Percentiles rank a stretch among this genome's conserved stretches.
phyloP scores from a whole-genome alignment of 352 stramenopile genomes.

The Globisporangium paroecandrum region DNA sequence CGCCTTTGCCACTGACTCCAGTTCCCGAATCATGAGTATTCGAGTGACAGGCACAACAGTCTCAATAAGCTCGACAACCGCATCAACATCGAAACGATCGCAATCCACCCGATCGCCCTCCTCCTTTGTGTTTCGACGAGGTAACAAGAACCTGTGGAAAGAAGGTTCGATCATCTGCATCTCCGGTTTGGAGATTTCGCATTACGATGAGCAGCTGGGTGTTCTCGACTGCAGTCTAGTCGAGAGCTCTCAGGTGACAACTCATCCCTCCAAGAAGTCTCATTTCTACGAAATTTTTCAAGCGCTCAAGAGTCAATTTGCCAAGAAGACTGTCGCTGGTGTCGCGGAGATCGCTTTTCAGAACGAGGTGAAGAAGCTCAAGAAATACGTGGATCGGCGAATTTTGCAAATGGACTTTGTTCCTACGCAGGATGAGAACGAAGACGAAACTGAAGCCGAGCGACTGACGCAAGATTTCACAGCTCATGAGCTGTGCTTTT shows the following conservation, averaged over 20 bases:
- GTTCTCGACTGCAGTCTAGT: slow-evolving; percentile 55
- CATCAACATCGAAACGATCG: slow-evolving; percentile 5
- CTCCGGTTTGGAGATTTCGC: slow-evolving; percentile 54
- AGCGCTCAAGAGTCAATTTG: slow-evolving; percentile 10
- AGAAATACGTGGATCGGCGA: slow-evolving; percentile 44
- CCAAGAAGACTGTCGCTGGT: slow-evolving; percentile 18
- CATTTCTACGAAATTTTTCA: slow-evolving; percentile 35
- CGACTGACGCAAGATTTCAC: slow-evolving; percentile 51
- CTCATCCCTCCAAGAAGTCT: slow-evolving; percentile 58
- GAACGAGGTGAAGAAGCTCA: slow-evolving; percentile 25
- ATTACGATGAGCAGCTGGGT: slow-evolving; percentile 54
- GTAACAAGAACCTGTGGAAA: slow-evolving; percentile 47
- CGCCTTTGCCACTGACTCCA: slow-evolving; percentile 57
- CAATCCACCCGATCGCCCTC: background rate
- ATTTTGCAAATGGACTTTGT: slow-evolving; percentile 39
- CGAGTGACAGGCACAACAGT: slow-evolving; percentile 29
- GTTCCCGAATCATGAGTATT: slow-evolving; percentile 52
- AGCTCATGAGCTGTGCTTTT: slow-evolving; percentile 21
- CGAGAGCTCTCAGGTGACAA: slow-evolving; percentile 54
- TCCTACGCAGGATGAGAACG: slow-evolving; percentile 29
- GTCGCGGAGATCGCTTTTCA: slow-evolving; percentile 16
- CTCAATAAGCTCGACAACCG: slow-evolving; percentile 17
- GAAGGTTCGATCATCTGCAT: slow-evolving; percentile 53
- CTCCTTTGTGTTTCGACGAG: slow-evolving; percentile 43
- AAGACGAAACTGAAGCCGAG: slow-evolving; percentile 37